Percentiles rank a stretch among this genome's conserved stretches.
Conservation (phyloP, 495 filamentous ascomycete genomes). For the Xylaria flabelliformis region DNA sequence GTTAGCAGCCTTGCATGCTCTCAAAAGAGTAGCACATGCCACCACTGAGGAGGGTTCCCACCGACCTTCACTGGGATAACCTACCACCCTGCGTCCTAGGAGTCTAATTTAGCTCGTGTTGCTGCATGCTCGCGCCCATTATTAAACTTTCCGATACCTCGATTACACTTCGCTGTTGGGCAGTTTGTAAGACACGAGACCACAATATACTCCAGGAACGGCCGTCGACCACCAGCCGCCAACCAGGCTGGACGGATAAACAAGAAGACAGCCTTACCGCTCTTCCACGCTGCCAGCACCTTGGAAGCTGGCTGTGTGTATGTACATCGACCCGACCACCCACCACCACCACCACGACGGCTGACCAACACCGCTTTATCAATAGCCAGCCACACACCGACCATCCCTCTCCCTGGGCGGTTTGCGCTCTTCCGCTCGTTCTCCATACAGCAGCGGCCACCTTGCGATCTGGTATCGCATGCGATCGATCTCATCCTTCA, state of each 20-base stretch:
- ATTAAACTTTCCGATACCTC: background rate
- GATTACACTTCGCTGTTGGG: background rate
- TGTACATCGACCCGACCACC: background rate
- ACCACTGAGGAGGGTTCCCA: background rate
- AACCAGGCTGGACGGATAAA: background rate
- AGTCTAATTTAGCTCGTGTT: background rate
- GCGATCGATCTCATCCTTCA: slow-evolving; percentile 27
- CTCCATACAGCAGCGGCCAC: background rate
- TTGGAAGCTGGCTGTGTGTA: background rate
- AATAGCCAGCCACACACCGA: background rate
- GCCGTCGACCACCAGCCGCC: background rate
- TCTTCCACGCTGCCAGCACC: background rate
- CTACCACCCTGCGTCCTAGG: background rate
- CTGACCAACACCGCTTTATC: background rate
- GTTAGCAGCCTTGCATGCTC: slow-evolving; percentile 15
- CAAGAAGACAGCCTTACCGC: slow-evolving; percentile 16
- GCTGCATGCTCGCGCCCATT: background rate
- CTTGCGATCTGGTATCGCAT: slow-evolving; percentile 36
- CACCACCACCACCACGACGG: background rate
- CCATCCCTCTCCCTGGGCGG: background rate
- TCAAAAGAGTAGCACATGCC: background rate
- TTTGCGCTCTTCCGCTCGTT: background rate
- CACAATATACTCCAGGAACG: background rate
- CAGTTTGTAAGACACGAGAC: background rate
- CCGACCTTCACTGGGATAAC: background rate